phyloP scores from a whole-genome alignment of 805 yeast species.

The Wickerhamiella kazuoi region DNA sequence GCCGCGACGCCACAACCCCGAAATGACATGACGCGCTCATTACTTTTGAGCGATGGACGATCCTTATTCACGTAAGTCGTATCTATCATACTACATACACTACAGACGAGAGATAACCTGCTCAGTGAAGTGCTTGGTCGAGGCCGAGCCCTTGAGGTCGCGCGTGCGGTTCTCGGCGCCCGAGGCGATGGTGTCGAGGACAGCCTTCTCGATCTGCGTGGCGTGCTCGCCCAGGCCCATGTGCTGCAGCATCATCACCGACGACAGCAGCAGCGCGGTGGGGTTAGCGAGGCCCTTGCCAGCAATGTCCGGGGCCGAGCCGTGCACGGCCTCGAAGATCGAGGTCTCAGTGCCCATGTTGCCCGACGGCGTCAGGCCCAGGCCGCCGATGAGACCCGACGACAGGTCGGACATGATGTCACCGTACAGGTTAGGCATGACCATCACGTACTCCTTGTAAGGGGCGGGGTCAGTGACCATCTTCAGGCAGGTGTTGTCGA shows the following conservation, averaged over 20 bases:
- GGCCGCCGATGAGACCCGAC: slow-evolving; percentile 95
- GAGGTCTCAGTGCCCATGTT: slow-evolving; percentile 98
- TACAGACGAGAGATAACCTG: slow-evolving; percentile 69
- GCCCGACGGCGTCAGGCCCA: slow-evolving; percentile 97
- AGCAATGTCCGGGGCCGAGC: slow-evolving; percentile 98
- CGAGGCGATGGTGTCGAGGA: slow-evolving; percentile 71
- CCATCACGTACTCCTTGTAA: slow-evolving; percentile 81
- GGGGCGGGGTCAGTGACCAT: slow-evolving; percentile 77
- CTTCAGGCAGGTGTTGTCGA: slow-evolving; percentile 88
- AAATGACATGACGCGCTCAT: too few relatives aligned
- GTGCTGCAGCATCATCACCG: slow-evolving; percentile 98
- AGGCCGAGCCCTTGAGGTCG: slow-evolving; percentile 83
- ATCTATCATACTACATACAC: slow-evolving; percentile 6
- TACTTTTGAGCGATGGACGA: too few relatives aligned
- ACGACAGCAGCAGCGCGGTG: slow-evolving; percentile 86
- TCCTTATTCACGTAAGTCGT: too few relatives aligned
- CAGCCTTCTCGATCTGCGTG: slow-evolving; percentile 74
- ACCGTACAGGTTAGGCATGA: slow-evolving; percentile 99
- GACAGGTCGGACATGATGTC: slow-evolving; percentile 96
- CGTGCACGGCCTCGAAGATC: slow-evolving; percentile 98
- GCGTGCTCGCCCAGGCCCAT: slow-evolving; percentile 79
- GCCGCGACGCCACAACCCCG: too few relatives aligned
- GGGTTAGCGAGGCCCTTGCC: slow-evolving; percentile 99
- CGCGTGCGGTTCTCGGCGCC: slow-evolving; percentile 93
- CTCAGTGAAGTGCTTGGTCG: slow-evolving; percentile 79